These are phyloP conservation scores for Naganishia vaughanmartiniae DNA, from an alignment of 768 basidiomycete genomes.

Conservation along the genomic window DNA sequence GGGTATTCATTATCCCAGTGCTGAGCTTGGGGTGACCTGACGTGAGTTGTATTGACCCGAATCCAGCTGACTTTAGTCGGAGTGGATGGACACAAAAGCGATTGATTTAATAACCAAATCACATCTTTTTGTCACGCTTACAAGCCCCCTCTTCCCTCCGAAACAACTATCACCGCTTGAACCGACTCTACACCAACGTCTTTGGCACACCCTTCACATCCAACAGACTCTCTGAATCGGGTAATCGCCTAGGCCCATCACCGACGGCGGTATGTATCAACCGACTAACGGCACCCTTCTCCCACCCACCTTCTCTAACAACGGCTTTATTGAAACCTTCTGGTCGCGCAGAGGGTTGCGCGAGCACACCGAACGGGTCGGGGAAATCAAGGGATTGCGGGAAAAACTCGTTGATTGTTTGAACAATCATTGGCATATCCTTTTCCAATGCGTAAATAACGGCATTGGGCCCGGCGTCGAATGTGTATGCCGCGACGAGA, in stretches of 20 bases:
- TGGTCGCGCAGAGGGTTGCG: conserved; percentile 52
- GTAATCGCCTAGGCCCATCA: conserved; percentile 74
- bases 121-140: too few relatives aligned
- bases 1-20: too few relatives aligned
- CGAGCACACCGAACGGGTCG: conserved; percentile 66
- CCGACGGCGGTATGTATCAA: conserved; percentile 92
- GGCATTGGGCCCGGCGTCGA: conserved; percentile 96
- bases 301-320: conserved; percentile 62
- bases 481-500: conserved; percentile 93
- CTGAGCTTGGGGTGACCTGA: too few relatives aligned
- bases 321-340: conserved; percentile 76
- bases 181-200: conserved; percentile 36
- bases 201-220: conserved; percentile 68
- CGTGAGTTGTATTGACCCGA: too few relatives aligned
- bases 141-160: too few relatives aligned
- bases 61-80: too few relatives aligned
- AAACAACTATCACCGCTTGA: too few relatives aligned
- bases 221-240: conserved; percentile 65
- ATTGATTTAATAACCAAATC: too few relatives aligned
- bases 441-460: conserved; percentile 85
- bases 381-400: conserved; percentile 75
- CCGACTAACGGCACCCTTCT: conserved; percentile 74
- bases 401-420: conserved; percentile 78
- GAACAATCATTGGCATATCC: conserved; percentile 73
- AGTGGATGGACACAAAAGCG: too few relatives aligned